Conservation (phyloP, 768 basidiomycete genomes). For the Lentinula sp. region DNA sequence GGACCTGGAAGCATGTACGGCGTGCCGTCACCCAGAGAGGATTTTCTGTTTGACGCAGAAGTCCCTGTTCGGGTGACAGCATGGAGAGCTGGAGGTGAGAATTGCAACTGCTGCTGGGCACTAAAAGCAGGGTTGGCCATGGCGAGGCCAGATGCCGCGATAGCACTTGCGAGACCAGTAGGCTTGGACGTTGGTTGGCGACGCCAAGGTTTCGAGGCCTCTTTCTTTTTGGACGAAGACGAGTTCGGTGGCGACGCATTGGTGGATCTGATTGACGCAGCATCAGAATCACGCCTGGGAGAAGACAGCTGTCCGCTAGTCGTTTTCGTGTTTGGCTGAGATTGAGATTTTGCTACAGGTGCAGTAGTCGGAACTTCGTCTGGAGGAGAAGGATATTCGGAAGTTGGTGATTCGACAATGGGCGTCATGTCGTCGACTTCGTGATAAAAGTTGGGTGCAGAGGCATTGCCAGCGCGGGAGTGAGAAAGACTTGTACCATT, state of each 20-base stretch:
- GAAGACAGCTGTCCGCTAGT: background rate
- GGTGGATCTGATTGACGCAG: background rate
- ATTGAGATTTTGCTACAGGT: background rate
- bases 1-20: constrained; percentile 6
- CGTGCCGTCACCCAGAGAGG: background rate
- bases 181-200: constrained; percentile 33
- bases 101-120: constrained; percentile 38
- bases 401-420: constrained; percentile 6
- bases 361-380: background rate
- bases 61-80: background rate
- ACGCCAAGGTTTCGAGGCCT: constrained; percentile 39
- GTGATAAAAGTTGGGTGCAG: background rate
- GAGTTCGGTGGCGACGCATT: background rate
- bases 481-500: background rate
- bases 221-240: constrained; percentile 17
- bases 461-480: background rate
- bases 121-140: constrained; percentile 55
- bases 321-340: background rate
- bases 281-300: constrained; percentile 5
- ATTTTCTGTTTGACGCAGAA: background rate
- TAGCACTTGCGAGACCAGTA: constrained; percentile 58
- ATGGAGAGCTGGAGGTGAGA: constrained; percentile 18
- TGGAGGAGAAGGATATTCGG: background rate
- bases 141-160: constrained; percentile 60
- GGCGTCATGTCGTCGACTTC: constrained; percentile 7